Evolutionary conservation across 208 protist species (phyloP), one percentile per base, ranked within the genome.

Genomic region (Vickermania spadyakhi): DNA sequence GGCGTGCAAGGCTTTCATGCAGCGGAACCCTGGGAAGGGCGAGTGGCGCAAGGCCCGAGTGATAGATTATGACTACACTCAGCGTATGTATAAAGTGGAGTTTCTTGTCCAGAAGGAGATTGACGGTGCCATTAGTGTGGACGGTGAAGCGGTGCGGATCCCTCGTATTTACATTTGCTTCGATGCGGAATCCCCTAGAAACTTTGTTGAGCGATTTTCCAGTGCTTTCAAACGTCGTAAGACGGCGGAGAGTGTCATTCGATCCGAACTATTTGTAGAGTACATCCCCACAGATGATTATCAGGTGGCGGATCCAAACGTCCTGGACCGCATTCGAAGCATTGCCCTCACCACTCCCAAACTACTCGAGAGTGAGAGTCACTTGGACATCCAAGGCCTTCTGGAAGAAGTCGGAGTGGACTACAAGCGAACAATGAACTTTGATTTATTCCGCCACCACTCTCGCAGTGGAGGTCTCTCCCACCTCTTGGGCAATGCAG

Each of bases 261-360:
- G 81, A 31, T 65, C 89, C 58, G 73, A 97, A 60, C 73, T 98
- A 41, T 98, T 86, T 70, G 79, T 98, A 13, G 94, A 98, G 51
- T 89, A 77, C 60, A 98, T 99, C 69, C 97, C 97, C 1, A 73
- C 77, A 4, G 96, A 98, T 62, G 86, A 95, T 64, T 94, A 86
- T 71, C 77, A 89, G 52, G 62, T 62, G 1, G 65, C 95, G 18
- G 83, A 93, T 53, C 72, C 83, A 0, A 56, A 64, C 14, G 86
- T 85, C n/a, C 42, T 81, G 23, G 64, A 61, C 1, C 78, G 87
- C 26, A 79, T 95, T 49, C 78, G 75, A 3, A 56, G 79, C 25
- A 55, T 91, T 14, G 80, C 74, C 59, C 52, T 96, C 41, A 94
- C 68, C 68, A 93, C 84, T 3, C 76, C 82, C 1, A 71, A 64